Conservation (phyloP, 441 rosid genomes). For the Pelargonium exstipulatum region DNA sequence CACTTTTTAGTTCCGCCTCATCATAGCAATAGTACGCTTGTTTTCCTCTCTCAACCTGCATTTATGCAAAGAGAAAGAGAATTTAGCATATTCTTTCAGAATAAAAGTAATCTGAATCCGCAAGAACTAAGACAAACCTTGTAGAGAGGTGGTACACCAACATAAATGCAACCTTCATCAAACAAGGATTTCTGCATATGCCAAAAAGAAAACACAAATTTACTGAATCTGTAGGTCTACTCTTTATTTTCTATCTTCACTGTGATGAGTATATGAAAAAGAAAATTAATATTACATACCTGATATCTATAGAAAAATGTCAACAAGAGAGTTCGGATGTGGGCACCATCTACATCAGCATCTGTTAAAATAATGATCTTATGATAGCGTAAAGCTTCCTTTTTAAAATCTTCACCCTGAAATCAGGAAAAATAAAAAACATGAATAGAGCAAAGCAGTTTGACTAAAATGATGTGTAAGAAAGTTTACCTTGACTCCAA, state of each 20-base stretch:
- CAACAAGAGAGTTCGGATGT: slow-evolving; percentile 80
- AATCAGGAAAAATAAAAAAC: slow-evolving; percentile 16
- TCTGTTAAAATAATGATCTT: slow-evolving; percentile 90
- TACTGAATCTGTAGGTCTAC: not conserved
- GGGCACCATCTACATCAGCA: slow-evolving; percentile 99
- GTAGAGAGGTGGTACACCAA: slow-evolving; percentile 95
- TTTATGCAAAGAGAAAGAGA: slow-evolving; percentile 18
- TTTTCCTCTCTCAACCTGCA: slow-evolving; percentile 88
- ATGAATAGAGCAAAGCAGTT: slow-evolving; percentile 16
- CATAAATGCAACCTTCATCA: slow-evolving; percentile 84
- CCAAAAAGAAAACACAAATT: slow-evolving; percentile 14
- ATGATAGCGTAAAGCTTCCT: slow-evolving; percentile 84
- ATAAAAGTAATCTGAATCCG: slow-evolving; percentile 14
- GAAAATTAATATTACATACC: slow-evolving; percentile 39
- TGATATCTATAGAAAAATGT: slow-evolving; percentile 95
- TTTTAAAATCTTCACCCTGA: slow-evolving; percentile 88
- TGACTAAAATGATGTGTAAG: slow-evolving; percentile 2
- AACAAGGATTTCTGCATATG: slow-evolving; percentile 71
- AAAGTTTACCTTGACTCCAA: slow-evolving; percentile 72
- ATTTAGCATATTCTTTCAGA: slow-evolving; percentile 8
- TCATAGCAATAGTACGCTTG: slow-evolving; percentile 63
- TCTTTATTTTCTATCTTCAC: not conserved
- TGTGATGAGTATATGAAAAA: no score
- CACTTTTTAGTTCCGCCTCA: slow-evolving; percentile 52
- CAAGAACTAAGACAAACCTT: slow-evolving; percentile 45